Base-by-base conservation (phyloP, 2,329 filamentous ascomycete species). In the Nemania sp. region DNA sequence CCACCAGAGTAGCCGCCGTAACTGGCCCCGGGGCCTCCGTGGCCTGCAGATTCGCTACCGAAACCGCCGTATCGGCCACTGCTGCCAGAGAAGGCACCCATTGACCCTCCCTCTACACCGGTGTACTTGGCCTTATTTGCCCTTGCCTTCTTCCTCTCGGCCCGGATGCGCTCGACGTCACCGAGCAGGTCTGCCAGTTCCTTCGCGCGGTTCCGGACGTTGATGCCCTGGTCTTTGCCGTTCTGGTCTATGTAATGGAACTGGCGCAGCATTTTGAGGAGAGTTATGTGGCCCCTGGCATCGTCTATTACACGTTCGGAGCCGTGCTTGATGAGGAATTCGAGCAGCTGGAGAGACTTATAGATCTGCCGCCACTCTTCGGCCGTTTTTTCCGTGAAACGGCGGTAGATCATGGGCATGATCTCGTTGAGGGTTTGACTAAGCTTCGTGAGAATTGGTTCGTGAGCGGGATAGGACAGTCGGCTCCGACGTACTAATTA, bases 291-390 rank as follows among this genome's bases (percentile, higher is more conserved):
- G 53, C 92, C 92, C 65, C 94, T 86, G 53, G 94, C 94, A 74
- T 99, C 94, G 73, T 99, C 94, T 61, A 99, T 93, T 31, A 99
- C 94, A 49, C 94, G 84, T 73, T 99, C 94, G 11, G 94, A 97
- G 59, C 94, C 94, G 72, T 99, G 94, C 79, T 99, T 99, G 75
- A 99, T 88, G 26, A 99, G 83, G 69, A 96, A 96, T 72, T 99
- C 93, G 70, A 99, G 87, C 51, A 99, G 81, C 80, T 97, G 94
- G 20, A 99, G 86, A 8, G 91, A 88, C 80, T 99, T 99, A 82
- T 99, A 99, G 69, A 99, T 99, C 73, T 99, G 94, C 63, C 94
- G 85, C 94, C 94, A 99, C 76, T 99, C 94, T 72, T 99, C 94
- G 51, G 94, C 93, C 6, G 91, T 83, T 79, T 99, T 99, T 72